A percentile compares a stretch with the other conserved stretches of the same genome.
Evolutionary conservation across 306 rosid genomes (phyloP).

Genomic region (Sicyos edulis): DNA sequence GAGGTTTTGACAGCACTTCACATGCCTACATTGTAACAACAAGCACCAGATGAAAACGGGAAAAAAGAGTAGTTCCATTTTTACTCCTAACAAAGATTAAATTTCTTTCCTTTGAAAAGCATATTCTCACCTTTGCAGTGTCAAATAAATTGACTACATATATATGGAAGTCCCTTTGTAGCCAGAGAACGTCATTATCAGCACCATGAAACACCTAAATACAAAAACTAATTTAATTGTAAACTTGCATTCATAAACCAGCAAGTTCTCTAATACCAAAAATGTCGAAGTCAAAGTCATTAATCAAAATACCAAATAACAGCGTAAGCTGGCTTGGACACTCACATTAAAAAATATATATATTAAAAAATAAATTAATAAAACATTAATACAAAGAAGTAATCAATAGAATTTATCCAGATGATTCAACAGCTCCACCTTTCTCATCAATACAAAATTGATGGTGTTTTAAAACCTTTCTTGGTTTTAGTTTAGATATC

Average conservation of each 20-base stretch:
- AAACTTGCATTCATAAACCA: neutral
- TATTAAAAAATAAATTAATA: no score
- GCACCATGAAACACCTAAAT: conserved; percentile 92
- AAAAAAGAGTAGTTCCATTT: neutral
- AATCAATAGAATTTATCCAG: neutral
- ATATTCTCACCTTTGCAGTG: conserved; percentile 64
- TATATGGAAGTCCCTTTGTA: conserved; percentile 88
- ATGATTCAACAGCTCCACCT: neutral
- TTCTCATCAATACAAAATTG: neutral
- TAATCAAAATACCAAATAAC: no score
- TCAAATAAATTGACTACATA: conserved; percentile 81
- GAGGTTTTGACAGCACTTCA: conserved; percentile 79
- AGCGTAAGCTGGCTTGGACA: no score
- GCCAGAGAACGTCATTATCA: conserved; percentile 87
- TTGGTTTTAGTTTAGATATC: neutral
- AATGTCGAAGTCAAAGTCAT: no score
- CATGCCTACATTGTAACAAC: conserved; percentile 62
- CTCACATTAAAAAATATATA: no score
- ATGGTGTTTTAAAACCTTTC: neutral
- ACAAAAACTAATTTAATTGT: conserved; percentile 17
- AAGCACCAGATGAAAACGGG: conserved; percentile 14
- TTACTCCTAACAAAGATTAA: neutral
- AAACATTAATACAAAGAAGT: neutral
- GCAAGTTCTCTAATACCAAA: neutral
- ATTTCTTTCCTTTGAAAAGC: conserved; percentile 1